These are phyloP conservation scores for Zygoascus bituminiphila DNA, from an alignment of 805 yeast genomes.

Conservation along the genomic window DNA sequence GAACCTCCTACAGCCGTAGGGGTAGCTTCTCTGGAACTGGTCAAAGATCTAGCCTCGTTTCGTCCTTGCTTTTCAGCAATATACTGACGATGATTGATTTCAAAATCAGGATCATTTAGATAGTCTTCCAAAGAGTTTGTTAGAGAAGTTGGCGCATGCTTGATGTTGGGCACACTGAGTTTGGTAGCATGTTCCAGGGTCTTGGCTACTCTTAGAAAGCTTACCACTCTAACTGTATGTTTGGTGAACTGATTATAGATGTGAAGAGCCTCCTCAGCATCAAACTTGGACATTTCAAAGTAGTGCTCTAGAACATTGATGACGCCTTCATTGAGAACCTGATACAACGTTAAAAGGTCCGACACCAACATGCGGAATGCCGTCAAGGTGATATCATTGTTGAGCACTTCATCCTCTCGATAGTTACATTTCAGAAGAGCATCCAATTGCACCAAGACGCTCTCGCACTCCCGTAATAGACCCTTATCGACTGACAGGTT, in stretches of 20 bases:
- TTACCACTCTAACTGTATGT: constrained; percentile 79
- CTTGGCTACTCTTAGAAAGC: constrained; percentile 81
- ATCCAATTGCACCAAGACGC: constrained; percentile 75
- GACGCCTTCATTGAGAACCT: constrained; percentile 90
- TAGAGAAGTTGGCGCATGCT: constrained; percentile 93
- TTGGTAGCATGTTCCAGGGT: constrained; percentile 80
- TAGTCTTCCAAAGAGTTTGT: constrained; percentile 83
- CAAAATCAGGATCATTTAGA: constrained; percentile 78
- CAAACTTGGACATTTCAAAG: constrained; percentile 80
- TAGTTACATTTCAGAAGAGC: constrained; percentile 67
- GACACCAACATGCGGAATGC: constrained; percentile 85
- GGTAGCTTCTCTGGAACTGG: not conserved
- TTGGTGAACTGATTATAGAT: constrained; percentile 80
- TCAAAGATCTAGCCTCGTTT: not conserved
- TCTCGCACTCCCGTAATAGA: constrained; percentile 71
- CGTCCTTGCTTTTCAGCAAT: constrained; percentile 51
- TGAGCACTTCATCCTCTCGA: constrained; percentile 55
- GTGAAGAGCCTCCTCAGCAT: constrained; percentile 79
- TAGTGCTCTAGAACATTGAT: constrained; percentile 88
- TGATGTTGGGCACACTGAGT: constrained; percentile 87
- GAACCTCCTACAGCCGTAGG: no score
- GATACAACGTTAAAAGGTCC: constrained; percentile 79
- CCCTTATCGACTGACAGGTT: constrained; percentile 66
- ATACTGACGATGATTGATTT: constrained; percentile 67
- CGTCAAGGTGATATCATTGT: constrained; percentile 74